Evolutionary conservation across 352 stramenopile genomes (phyloP), one percentile per base, ranked within the genome.

Genomic region (Phytophthora palmivora): DNA sequence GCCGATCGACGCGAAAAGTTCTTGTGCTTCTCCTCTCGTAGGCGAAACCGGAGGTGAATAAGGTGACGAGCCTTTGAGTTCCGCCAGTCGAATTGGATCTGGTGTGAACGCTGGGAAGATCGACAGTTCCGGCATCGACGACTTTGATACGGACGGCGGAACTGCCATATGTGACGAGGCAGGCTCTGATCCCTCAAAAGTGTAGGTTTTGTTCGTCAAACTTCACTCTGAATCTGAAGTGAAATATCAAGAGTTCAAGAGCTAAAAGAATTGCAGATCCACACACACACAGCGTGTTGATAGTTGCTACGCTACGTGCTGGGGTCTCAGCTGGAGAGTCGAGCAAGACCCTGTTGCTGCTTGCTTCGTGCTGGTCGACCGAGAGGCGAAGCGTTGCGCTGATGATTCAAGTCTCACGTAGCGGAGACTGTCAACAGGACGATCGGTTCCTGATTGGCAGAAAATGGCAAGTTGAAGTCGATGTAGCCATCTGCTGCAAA

Each of bases 81-180:
- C 57, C 22, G 58, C 47, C 32, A 55, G 44, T 36, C 49, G 38
- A 47, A 53, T 63, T 10, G 21, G 48, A 50, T 63, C 56, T 9
- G 57, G 63, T 14, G 57, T 60, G 45, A 72, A 72, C 19, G 63
- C 63, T 14, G 63, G 57, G 44, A 68, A 63, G 44, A 72, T 72
- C 9, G 62, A 56, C 7, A 67, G 43, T 42, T 66, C 41, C 43
- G 55, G 38, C 36, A 59, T 11, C 21, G 53, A 38, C 15, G 39
- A 6, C 15, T 37, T 41, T 44, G 14, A 47, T 30, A 42, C 36
- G 2, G 36, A 41, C 4, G 12, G n/a, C 66, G 12, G 30, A 19
- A 14, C 34, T 26, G 14, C 6, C 33, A 39, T 30, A 7, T 62
- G 49, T 67, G 51, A 33, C 33, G 50, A 57, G 51, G 18, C 52